Percentiles rank a stretch among this genome's conserved stretches.
Conservation (phyloP, 139 green algal genomes). For the Zygnema cylindricum region DNA sequence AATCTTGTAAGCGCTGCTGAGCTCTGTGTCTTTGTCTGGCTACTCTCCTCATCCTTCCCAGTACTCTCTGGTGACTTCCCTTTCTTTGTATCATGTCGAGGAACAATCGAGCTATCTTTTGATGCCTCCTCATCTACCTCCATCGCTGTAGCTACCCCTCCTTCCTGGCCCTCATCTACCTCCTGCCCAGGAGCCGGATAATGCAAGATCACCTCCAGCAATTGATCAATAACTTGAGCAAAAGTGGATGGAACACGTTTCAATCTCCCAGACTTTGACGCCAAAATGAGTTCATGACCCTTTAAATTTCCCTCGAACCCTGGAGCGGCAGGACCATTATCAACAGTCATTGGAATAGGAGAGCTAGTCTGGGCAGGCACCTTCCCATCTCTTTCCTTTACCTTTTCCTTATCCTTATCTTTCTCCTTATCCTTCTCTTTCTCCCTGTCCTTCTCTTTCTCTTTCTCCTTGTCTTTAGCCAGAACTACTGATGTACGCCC, state of each 20-base stretch:
- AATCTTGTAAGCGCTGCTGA: slow-evolving; percentile 57
- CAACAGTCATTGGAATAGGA: neutral
- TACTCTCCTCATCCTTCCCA: slow-evolving; percentile 31
- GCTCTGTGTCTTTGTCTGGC: neutral
- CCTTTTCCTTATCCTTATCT: slow-evolving; percentile 42
- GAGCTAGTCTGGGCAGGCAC: neutral
- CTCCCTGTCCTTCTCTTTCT: slow-evolving; percentile 54
- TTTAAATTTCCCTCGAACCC: slow-evolving; percentile 2
- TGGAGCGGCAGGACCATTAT: neutral
- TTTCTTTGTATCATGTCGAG: slow-evolving; percentile 13
- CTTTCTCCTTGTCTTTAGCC: slow-evolving; percentile 49
- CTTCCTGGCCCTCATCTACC: slow-evolving; percentile 15
- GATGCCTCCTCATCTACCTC: slow-evolving; percentile 40
- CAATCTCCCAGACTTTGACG: neutral
- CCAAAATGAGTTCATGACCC: slow-evolving; percentile 27
- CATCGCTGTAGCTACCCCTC: slow-evolving; percentile 28
- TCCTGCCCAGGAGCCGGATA: neutral
- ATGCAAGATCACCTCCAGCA: slow-evolving; percentile 77
- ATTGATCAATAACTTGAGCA: slow-evolving; percentile 77
- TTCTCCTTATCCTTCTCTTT: slow-evolving; percentile 31
- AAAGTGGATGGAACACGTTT: slow-evolving; percentile 56
- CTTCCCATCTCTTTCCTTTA: slow-evolving; percentile 14
- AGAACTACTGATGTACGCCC: slow-evolving; percentile 45
- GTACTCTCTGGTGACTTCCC: slow-evolving; percentile 7
- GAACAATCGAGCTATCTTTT: neutral